Percentiles rank a stretch among this genome's conserved stretches.
phyloP scores from a whole-genome alignment of 148 eudicot species.

The Rhododendron williamsianum region DNA sequence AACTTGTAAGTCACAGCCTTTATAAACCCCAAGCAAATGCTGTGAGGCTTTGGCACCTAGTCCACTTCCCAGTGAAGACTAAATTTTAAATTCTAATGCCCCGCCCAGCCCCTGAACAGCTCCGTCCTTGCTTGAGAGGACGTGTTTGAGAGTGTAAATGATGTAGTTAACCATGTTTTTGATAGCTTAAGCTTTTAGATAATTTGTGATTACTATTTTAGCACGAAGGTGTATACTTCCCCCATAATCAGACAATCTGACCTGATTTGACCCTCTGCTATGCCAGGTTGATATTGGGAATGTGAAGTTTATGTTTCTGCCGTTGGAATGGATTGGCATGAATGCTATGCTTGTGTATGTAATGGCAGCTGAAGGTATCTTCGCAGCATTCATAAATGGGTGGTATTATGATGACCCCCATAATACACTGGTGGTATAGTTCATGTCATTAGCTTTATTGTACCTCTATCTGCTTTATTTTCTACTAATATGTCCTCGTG shows the following conservation, averaged over 20 bases:
- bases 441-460: not conserved
- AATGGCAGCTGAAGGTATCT: conserved; percentile 84
- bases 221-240: not conserved
- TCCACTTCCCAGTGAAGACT: too few relatives aligned
- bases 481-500: not conserved
- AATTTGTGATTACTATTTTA: not conserved
- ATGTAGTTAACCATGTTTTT: not conserved
- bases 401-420: conserved; percentile 77
- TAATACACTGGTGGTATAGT: conserved; percentile 73
- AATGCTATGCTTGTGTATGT: conserved; percentile 94
- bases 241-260: not conserved
- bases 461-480: not conserved
- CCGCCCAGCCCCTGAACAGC: not conserved
- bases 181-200: not conserved
- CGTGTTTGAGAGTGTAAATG: not conserved
- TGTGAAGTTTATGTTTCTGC: conserved; percentile 47
- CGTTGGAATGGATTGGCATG: conserved; percentile 95
- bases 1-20: not conserved
- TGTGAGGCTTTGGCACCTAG: not conserved
- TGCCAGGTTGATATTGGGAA: conserved; percentile 66
- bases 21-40: not conserved
- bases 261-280: conserved; percentile 1
- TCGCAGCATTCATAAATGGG: conserved; percentile 79
- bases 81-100: too few relatives aligned
- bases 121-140: not conserved